Percentiles rank a stretch among this genome's conserved stretches.
These are phyloP conservation scores for Stephania japonica DNA, from an alignment of 164 flowering plant species.

Conservation along the genomic window DNA sequence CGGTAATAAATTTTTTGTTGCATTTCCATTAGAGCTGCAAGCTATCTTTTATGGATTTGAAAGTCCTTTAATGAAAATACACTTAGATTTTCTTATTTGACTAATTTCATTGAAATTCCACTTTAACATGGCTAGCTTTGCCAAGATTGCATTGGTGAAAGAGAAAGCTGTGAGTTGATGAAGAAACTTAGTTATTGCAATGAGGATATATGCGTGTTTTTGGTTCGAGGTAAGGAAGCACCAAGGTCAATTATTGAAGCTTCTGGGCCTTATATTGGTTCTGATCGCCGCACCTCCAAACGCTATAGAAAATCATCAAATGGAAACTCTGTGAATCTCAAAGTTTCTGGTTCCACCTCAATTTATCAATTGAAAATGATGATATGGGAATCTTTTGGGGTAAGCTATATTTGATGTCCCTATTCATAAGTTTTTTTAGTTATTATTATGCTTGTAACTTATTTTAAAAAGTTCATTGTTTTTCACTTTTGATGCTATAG, in stretches of 20 bases:
- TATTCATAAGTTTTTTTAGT: too few relatives aligned
- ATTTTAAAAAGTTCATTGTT: background rate
- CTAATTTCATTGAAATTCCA: background rate
- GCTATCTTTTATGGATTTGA: background rate
- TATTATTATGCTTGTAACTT: background rate
- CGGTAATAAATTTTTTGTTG: background rate
- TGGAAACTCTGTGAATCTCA: constrained; percentile 60
- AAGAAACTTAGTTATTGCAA: constrained; percentile 67
- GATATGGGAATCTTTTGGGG: constrained; percentile 99
- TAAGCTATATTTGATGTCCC: constrained; percentile 26
- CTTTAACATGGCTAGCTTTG: constrained; percentile 44
- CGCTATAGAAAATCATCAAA: constrained; percentile 62
- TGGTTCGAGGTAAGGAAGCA: constrained; percentile 85
- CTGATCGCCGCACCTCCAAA: constrained; percentile 82
- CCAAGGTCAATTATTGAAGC: constrained; percentile 83
- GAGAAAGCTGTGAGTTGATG: constrained; percentile 78
- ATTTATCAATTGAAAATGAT: constrained; percentile 93
- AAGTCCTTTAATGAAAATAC: background rate
- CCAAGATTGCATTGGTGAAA: constrained; percentile 90
- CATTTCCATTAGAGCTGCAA: background rate
- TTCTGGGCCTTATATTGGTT: constrained; percentile 49
- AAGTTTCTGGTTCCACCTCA: constrained; percentile 84
- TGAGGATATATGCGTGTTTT: constrained; percentile 61
- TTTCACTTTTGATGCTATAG: background rate
- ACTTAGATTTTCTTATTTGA: background rate